phyloP scores from a whole-genome alignment of 129 eudicot genomes.

The Flaveria robusta region DNA sequence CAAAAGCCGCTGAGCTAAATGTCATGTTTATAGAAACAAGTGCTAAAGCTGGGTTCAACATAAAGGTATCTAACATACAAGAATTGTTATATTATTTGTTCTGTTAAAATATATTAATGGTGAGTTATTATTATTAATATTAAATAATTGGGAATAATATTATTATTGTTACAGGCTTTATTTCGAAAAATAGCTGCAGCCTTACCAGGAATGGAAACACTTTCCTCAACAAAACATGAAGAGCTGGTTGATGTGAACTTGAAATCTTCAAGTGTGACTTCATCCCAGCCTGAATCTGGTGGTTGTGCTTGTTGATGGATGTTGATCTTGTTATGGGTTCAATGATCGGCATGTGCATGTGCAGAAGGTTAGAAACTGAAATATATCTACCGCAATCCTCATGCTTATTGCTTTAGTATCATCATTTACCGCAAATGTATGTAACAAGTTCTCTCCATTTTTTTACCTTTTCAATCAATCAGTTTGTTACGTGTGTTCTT shows the following conservation, averaged over 20 bases:
- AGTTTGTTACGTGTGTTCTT: conserved; percentile 23
- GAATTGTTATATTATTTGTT: background rate
- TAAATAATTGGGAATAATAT: background rate
- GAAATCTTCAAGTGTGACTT: conserved; percentile 41
- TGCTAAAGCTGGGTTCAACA: conserved; percentile 71
- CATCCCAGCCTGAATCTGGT: conserved; percentile 45
- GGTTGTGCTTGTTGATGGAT: conserved; percentile 43
- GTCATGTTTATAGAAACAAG: conserved; percentile 73
- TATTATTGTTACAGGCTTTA: conserved; percentile 40
- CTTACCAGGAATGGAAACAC: conserved; percentile 73
- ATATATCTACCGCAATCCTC: conserved; percentile 14
- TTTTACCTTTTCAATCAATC: conserved; percentile 9
- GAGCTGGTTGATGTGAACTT: conserved; percentile 66
- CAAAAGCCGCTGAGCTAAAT: conserved; percentile 52
- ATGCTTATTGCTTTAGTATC: conserved; percentile 15
- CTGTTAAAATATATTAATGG: background rate
- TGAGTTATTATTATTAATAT: background rate
- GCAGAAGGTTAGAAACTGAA: conserved; percentile 2
- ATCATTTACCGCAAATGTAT: conserved; percentile 26
- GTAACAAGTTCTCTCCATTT: conserved; percentile 21
- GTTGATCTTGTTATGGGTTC: conserved; percentile 21
- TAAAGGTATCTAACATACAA: conserved; percentile 42
- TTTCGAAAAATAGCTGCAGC: conserved; percentile 71
- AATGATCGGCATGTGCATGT: conserved; percentile 17
- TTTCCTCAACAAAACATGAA: conserved; percentile 61